Evolutionary conservation across 2,329 filamentous ascomycete species (phyloP), one percentile per base, ranked within the genome.

Genomic region (Talaromyces marneffei): DNA sequence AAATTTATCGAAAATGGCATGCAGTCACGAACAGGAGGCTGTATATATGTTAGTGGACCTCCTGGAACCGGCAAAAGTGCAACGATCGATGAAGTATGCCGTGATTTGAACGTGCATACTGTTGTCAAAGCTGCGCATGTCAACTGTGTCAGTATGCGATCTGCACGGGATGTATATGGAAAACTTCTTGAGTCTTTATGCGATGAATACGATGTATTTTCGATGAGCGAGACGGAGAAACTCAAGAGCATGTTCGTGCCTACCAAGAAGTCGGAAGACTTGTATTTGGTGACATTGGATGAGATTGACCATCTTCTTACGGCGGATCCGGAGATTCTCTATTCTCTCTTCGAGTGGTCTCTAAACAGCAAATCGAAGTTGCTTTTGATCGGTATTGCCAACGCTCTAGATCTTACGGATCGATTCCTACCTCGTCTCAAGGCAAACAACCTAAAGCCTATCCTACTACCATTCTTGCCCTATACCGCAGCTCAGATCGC

Each of bases 61-160:
- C 94, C 94, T 2, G 94, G 94, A 10, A 99, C 94, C 0, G 94
- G 94, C 59, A 99, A 99, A 79, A 97, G 92, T 74, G 94, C 94
- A 31, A 88, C 97, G 80, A 86, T 97, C 64, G 87, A 87, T 65
- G 88, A 95, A 71, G 85, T 96, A 56, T 89, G 89, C 53, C 79
- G 85, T 53, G 80, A 85, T 46, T 76, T 88, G 54, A 77, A 79
- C 35, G 77, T 82, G 16, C 74, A 79, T 1, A 69, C 74, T 12
- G 74, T 74, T 3, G 79, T 94, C 58, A 86, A 85, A 68, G 86
- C 87, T 58, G 87, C 87, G 2, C 93, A 92, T 70, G 83, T 99
- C 80, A 99, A 99, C 74, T 99, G 94, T 77, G 97, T 97, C 87
- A 96, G 92, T 75, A 87, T 97, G 75, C 95, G 94, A 70, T 91